Conservation (phyloP, 2,329 filamentous ascomycete genomes). For the Phoma sp. region DNA sequence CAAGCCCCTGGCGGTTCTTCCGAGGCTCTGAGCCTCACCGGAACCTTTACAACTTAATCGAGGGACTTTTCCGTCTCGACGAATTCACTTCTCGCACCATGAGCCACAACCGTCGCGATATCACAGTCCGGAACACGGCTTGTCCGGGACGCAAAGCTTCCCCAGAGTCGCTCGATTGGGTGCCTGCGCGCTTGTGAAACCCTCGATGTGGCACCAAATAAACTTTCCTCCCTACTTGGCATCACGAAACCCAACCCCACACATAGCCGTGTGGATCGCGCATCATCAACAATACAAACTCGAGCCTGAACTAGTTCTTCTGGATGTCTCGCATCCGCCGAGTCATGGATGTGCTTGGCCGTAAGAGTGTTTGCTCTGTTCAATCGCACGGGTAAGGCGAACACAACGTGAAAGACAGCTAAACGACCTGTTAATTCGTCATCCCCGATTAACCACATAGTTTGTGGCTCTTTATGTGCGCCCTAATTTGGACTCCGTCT, state of each 20-base stretch:
- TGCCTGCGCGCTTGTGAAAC: constrained; percentile 35
- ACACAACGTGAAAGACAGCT: background rate
- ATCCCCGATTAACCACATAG: background rate
- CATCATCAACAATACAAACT: constrained; percentile 25
- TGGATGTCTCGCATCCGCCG: constrained; percentile 6
- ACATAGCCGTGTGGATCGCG: constrained; percentile 18
- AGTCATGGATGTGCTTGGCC: constrained; percentile 7
- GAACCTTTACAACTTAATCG: background rate
- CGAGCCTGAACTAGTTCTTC: constrained; percentile 9
- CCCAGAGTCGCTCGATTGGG: constrained; percentile 22
- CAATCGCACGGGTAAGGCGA: background rate
- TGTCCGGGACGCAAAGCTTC: constrained; percentile 28
- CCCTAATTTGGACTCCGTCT: background rate
- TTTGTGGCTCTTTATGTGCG: background rate
- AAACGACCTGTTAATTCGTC: background rate
- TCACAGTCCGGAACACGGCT: constrained; percentile 27
- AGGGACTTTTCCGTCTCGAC: constrained; percentile 4
- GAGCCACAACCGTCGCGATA: constrained; percentile 16
- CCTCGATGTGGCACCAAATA: constrained; percentile 37
- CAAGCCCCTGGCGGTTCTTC: background rate
- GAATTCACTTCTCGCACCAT: background rate
- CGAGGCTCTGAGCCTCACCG: constrained; percentile 1
- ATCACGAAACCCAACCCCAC: constrained; percentile 29
- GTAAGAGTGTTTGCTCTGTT: background rate
- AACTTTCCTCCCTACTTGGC: constrained; percentile 26